Base-by-base conservation (phyloP, 2,329 filamentous ascomycete species). In the Penicillium sp. region DNA sequence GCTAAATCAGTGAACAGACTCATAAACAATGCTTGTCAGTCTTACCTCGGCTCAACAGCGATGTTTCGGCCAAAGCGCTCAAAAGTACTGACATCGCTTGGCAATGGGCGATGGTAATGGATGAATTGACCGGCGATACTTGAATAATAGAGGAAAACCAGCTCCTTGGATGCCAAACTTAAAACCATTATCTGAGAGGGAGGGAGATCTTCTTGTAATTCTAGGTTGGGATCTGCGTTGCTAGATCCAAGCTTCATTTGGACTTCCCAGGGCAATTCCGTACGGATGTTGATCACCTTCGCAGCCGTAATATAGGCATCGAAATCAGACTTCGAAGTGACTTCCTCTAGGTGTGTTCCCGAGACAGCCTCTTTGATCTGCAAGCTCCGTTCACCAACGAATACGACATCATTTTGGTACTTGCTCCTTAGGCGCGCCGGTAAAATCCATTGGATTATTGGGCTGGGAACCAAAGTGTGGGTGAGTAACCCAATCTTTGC, bases 291-390 rank as follows among this genome's bases (percentile, higher is more conserved):
- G 69, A 98, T 85, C 15, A 93, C 88, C 61, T 86, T 86, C 5
- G 92, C 92, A 70, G 92, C 91, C 63, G 91, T 84, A 66, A 98
- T 97, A 48, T 88, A 86, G 35, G 87, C 86, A 58, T 88, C 88
- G 73, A 98, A 94, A 73, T 97, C 88, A 46, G 84, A 83, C 76
- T 93, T 96, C 63, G 86, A 86, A n/a, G 86, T 83, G n/a, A 97
- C 82, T 71, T 92, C 88, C 66, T 89, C 86, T 26, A 97, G 83
- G 70, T 90, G 88, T 1, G 89, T 88, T 49, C 82, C 82, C 5
- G 83, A 82, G 2, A 78, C 69, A 23, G 95, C 85, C 74, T 96
- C 90, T 69, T 89, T 90, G 66, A 98, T 87, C 67, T 94, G 90
- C 49, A 99, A 85, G 69, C 88, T 91, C 65, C 90, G 86, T 67